Evolutionary conservation across 441 rosid species (phyloP), one percentile per base, ranked within the genome.

Genomic region (Pelargonium fulgidum): DNA sequence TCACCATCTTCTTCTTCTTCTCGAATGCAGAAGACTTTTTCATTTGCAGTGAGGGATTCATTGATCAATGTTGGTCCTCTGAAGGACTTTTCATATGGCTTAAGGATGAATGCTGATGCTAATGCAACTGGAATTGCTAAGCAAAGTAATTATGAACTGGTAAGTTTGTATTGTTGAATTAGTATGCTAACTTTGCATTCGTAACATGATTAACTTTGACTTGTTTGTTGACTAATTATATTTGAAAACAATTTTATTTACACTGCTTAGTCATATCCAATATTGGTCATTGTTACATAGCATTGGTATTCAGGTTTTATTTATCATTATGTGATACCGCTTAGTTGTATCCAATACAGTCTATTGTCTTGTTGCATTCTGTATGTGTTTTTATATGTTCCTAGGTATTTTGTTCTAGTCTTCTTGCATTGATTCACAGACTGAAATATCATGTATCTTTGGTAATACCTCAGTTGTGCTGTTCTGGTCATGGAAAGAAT

Each of bases 401-500:
- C 4, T 59, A 59, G 63, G 33, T 19, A 20, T 11, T 26, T 59
- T 59, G 33, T 9, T 59, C 24, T 2, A 9, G 33, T 41, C 22
- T 19, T 26, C 62, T 61, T 9, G 36, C 3, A 29, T 59, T 59
- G 33, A 22, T 59, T 59, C 64, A 10, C 64, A 24, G 39, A 29
- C 24, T 17, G 39, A 61, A 33, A 24, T 61, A 61, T 61, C 26
- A 61, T 61, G 16, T 61, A 61, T 64, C 33, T 74, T 68, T 73
- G 70, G 66, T 65, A 62, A 62, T 65, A 17, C 26, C 72, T 75
- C 82, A 95, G 99, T 97, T 95, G 16, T 95, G 97, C 87, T 95
- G 99, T 80, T 95, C 99, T 72, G 99, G 99, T 80, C 98, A 95
- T 82, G 99, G 99, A 59, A 95, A 95, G 78, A 95, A 92, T 76